Base-by-base conservation (phyloP, 164 flowering plant genomes). In the Aristolochia contorta region DNA sequence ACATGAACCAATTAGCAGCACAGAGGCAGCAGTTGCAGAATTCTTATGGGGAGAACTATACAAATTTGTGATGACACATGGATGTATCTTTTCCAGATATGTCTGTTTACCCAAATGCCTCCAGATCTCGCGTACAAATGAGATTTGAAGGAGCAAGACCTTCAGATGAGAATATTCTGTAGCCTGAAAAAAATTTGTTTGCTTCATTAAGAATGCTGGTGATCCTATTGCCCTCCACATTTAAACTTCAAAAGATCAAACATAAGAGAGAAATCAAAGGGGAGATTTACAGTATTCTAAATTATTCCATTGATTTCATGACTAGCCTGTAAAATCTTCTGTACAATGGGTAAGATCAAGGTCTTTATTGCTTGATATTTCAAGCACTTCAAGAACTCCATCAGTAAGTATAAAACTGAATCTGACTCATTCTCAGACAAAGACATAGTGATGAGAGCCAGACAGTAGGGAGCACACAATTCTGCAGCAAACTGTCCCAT, bases 101-200 rank as follows among this genome's bases (percentile, higher is more conserved):
- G 74, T 71, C 71, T 84, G 88, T 75, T 82, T 90, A 50, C 99
- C 97, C 56, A 85, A 60, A 30, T 65, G 79, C 46, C 74, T 81
- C 99, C 97, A 93, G 64, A 90, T 56, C 47, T 85, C 97, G 48
- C 81, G 75, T 67, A 90, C 80, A 76, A 93, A 93, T 63, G 99
- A 88, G 65, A 86, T 95, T 84, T 93, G 99, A 57, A 93, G 95
- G 72, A 93, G 80, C 62, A 87, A 83, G 64, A 93, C 97, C 77
- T 89, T 93, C 73, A 93, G 71, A 74, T 81, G 96, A 47, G 92
- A 87, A 76, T 79, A 79, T 59, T 82, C 88, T 67, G 91, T 68
- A 53, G 84, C 79, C 99, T 93, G 85, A 71, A 74, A 72, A 30
- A 55, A 55, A 61, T 53, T 27, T 43, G 27, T 47, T 51, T 59